Base-by-base conservation (phyloP, 768 basidiomycete genomes). In the Suillus plorans region DNA sequence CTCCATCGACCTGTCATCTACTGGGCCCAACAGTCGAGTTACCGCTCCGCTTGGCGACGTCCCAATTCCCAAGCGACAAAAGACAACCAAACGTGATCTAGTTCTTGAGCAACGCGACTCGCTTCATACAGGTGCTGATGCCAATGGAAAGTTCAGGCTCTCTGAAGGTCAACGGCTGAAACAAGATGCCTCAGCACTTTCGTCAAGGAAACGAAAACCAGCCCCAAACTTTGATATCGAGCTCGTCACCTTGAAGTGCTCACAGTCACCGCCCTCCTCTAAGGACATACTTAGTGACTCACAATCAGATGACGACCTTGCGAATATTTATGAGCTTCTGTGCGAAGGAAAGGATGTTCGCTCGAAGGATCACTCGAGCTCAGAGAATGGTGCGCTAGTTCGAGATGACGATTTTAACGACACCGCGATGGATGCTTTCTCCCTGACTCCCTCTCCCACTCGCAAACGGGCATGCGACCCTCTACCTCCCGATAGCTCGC, bases 171-270 rank as follows among this genome's bases (percentile, higher is more conserved):
- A 78, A 61, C 80, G 81, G 34, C 69, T 85, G 70, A 88, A 85
- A 69, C 66, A 84, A n/a, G 59, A 66, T 25, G 42, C 16, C n/a
- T 55, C 59, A 8, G 65, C 57, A 61, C 62, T 49, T 59, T 50
- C 9, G 47, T 10, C 44, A 42, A 49, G 61, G 25, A 61, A 57
- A 44, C 55, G n/a, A 18, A 79, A 69, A 65, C 45, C 73, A 9
- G 65, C 69, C 3, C 80, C 83, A 31, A 78, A 85, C 65, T 86
- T 86, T 66, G 79, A 85, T 64, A 67, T 89, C 28, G 77, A 84
- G 60, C 81, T 89, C 56, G 73, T 83, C 55, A 68, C 71, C 53
- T 61, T 72, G 60, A 63, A 68, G 67, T 66, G 73, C 68, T 64
- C 64, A 68, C 61, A 61, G 31, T 75, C 49, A 50, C 22, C 76